These are phyloP conservation scores for Pythium aristosporum DNA, from an alignment of 352 stramenopile genomes.

Conservation along the genomic window DNA sequence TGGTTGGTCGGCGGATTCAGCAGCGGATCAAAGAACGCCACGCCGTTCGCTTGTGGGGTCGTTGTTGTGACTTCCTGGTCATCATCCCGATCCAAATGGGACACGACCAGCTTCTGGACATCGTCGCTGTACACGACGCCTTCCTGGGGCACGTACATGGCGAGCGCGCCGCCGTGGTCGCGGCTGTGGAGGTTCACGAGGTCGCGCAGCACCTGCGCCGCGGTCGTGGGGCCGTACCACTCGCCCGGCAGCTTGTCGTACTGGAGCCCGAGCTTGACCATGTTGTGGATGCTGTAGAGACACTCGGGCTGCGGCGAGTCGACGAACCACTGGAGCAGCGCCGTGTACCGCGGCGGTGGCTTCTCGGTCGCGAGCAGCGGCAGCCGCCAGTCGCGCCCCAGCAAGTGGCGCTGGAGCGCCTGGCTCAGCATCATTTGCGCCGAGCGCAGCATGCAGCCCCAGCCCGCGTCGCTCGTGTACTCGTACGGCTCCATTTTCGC, in stretches of 20 bases:
- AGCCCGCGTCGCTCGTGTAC: constrained; percentile 91
- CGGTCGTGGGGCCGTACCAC: constrained; percentile 92
- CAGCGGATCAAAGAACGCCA: constrained; percentile 81
- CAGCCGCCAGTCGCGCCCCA: constrained; percentile 53
- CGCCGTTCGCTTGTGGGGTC: constrained; percentile 8
- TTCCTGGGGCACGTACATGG: constrained; percentile 85
- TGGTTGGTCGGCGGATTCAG: constrained; percentile 62
- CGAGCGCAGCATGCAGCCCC: constrained; percentile 95
- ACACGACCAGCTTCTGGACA: constrained; percentile 69
- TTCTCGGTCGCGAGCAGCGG: constrained; percentile 38
- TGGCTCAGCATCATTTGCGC: constrained; percentile 95
- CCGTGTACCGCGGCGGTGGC: constrained; percentile 42
- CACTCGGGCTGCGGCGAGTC: constrained; percentile 72
- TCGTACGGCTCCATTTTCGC: constrained; percentile 85
- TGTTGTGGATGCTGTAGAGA: constrained; percentile 90
- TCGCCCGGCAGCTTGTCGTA: constrained; percentile 92
- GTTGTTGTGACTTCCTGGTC: not conserved
- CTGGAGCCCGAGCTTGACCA: constrained; percentile 88
- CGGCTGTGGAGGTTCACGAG: constrained; percentile 71
- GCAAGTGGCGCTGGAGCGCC: constrained; percentile 78
- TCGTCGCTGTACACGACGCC: constrained; percentile 82
- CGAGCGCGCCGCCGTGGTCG: constrained; percentile 43
- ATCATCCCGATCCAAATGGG: constrained; percentile 40
- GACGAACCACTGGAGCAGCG: constrained; percentile 83
- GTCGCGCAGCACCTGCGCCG: constrained; percentile 86